phyloP scores from a whole-genome alignment of 2,329 filamentous ascomycete species.

The Leptodontidium sp. region DNA sequence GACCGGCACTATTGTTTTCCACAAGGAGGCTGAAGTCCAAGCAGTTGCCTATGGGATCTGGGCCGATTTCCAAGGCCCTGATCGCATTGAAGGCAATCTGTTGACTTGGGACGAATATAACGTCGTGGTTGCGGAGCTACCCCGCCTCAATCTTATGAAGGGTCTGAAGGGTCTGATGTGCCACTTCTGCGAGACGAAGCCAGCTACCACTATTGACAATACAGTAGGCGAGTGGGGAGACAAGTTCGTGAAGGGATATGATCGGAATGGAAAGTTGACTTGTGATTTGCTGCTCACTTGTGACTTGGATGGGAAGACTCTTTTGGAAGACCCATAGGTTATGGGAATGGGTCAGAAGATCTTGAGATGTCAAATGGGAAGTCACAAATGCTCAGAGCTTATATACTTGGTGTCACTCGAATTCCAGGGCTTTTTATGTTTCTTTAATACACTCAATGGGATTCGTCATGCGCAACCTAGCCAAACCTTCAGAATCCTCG shows the following conservation, averaged over 20 bases:
- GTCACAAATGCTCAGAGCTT: too few relatives aligned
- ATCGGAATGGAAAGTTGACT: conserved; percentile 46
- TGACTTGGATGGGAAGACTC: conserved; percentile 25
- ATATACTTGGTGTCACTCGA: too few relatives aligned
- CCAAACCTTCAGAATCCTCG: too few relatives aligned
- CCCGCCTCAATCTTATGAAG: conserved; percentile 47
- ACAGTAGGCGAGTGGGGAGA: conserved; percentile 49
- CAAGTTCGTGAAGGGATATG: conserved; percentile 48
- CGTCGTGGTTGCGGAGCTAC: conserved; percentile 45
- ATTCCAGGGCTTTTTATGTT: too few relatives aligned
- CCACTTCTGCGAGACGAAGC: conserved; percentile 49
- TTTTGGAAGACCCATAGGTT: conserved; percentile 20
- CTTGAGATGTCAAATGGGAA: too few relatives aligned
- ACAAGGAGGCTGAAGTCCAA: conserved; percentile 55
- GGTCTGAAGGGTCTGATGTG: conserved; percentile 47
- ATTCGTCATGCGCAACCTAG: too few relatives aligned
- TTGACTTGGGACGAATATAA: conserved; percentile 48
- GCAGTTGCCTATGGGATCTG: conserved; percentile 47
- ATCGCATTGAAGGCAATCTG: conserved; percentile 31
- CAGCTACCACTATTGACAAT: conserved; percentile 48
- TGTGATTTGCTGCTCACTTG: conserved; percentile 25
- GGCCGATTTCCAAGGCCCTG: conserved; percentile 50
- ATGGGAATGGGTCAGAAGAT: too few relatives aligned
- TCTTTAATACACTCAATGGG: too few relatives aligned
- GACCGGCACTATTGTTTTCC: conserved; percentile 47